Evolutionary conservation across 139 green algal genomes (phyloP), one percentile per base, ranked within the genome.

Genomic region (Chlorella sp.): DNA sequence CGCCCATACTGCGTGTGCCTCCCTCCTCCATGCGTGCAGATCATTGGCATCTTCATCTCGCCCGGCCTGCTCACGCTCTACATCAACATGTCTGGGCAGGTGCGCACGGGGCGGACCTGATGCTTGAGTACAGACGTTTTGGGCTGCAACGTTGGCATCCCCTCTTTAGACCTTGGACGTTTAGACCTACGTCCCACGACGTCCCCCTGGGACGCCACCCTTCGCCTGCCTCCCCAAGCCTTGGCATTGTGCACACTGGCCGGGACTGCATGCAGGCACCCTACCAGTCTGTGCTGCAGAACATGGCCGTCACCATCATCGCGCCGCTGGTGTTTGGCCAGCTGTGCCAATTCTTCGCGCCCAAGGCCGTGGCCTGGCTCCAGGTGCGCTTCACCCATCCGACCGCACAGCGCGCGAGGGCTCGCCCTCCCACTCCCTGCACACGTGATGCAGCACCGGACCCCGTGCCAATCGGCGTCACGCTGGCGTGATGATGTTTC

Each of bases 31-130:
- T n/a, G n/a, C n/a, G n/a, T n/a, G n/a, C n/a, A n/a, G n/a, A n/a
- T n/a, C n/a, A n/a, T 83, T 29, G 81, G 81, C 33, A 82, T 86
- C 33, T 86, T 86, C 34, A 50, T 86, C 0, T 83, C 81, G 0
- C 81, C 81, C 2, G 62, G 34, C 5, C 80, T 74, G 81, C 69
- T 81, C 2, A 69, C 74, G 10, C 29, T 86, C 29, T 73, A 80
- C 36, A 64, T 86, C 32, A 61, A 30, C 51, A n/a, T 71, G 77
- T 3, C 35, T 63, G 20, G 77, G 71, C 5, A 74, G 76, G 0
- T 77, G 70, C 24, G 67, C 35, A 14, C 35, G 42, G 10, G 10
- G 17, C 10, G 24, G 59, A 65, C 59, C n/a, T 31, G 24, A 29
- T 65, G n/a, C 10, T 65, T 10, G 14, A 65, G 24, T 65, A 14